Evolutionary conservation across 1,284 basidiomycete species (phyloP).

Genomic region (Austroboletus novae-zelandiae): DNA sequence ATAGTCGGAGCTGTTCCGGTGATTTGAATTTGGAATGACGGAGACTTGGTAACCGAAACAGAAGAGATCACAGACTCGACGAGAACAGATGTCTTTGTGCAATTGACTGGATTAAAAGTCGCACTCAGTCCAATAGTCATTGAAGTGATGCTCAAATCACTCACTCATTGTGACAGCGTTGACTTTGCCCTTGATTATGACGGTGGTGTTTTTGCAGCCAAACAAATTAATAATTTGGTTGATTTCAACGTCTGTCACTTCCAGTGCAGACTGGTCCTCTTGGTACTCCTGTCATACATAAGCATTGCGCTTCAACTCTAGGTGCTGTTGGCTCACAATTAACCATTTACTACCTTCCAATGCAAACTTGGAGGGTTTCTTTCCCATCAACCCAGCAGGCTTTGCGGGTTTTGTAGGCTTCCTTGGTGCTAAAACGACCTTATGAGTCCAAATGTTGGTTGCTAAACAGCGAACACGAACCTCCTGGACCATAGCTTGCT

Average conservation of each 20-base stretch:
- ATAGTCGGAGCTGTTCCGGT: slow-evolving; percentile 89
- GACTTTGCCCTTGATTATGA: slow-evolving; percentile 91
- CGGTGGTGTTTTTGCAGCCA: slow-evolving; percentile 87
- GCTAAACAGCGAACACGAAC: slow-evolving; percentile 27
- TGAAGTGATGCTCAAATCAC: slow-evolving; percentile 25
- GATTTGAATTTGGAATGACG: slow-evolving; percentile 92
- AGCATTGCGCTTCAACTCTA: neutral
- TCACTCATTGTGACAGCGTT: slow-evolving; percentile 90
- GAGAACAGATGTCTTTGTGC: slow-evolving; percentile 85
- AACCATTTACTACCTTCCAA: slow-evolving; percentile 95
- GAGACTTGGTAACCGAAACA: slow-evolving; percentile 85
- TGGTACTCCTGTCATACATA: slow-evolving; percentile 75
- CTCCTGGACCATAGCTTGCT: slow-evolving; percentile 36
- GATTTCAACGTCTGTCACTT: slow-evolving; percentile 78
- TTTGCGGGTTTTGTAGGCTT: slow-evolving; percentile 78
- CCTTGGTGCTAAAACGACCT: slow-evolving; percentile 41
- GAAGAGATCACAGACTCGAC: slow-evolving; percentile 92
- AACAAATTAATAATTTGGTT: slow-evolving; percentile 90
- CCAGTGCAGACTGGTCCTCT: slow-evolving; percentile 77
- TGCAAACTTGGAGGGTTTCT: slow-evolving; percentile 91
- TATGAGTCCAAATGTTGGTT: neutral
- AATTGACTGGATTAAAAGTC: slow-evolving; percentile 63
- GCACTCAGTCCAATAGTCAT: slow-evolving; percentile 4
- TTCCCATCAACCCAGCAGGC: slow-evolving; percentile 74
- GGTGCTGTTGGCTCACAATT: slow-evolving; percentile 60